Percentiles rank a stretch among this genome's conserved stretches.
These are phyloP conservation scores for Xylariaceae sp. DNA, from an alignment of 2,329 filamentous ascomycete species.

Conservation along the genomic window DNA sequence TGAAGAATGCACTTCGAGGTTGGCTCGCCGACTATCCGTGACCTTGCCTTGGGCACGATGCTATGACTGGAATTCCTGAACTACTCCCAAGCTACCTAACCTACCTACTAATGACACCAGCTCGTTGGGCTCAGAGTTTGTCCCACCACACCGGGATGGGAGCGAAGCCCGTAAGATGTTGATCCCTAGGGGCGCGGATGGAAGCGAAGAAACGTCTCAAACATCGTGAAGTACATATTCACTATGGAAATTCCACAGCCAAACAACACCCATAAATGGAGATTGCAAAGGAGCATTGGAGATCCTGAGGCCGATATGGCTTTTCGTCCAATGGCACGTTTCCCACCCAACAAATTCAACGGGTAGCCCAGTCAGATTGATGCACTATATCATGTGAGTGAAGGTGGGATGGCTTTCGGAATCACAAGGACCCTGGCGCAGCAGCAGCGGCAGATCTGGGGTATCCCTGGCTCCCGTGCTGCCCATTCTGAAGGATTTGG, in stretches of 20 bases:
- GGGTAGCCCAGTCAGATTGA: too few relatives aligned
- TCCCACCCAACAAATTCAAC: too few relatives aligned
- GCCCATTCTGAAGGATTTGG: too few relatives aligned
- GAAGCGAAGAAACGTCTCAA: neutral
- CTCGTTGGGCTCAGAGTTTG: neutral
- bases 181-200: neutral
- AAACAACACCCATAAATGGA: too few relatives aligned
- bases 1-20: neutral
- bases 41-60: neutral
- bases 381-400: neutral
- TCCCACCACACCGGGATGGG: neutral
- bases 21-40: neutral
- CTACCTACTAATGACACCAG: too few relatives aligned
- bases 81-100: too few relatives aligned
- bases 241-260: too few relatives aligned
- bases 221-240: neutral
- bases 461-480: neutral
- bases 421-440: neutral
- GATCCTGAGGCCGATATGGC: too few relatives aligned
- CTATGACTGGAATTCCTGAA: neutral
- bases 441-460: neutral
- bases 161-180: neutral
- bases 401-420: neutral
- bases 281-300: too few relatives aligned
- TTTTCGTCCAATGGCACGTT: too few relatives aligned